Conservation (phyloP, 495 filamentous ascomycete species). For the Neurospora cerealis region DNA sequence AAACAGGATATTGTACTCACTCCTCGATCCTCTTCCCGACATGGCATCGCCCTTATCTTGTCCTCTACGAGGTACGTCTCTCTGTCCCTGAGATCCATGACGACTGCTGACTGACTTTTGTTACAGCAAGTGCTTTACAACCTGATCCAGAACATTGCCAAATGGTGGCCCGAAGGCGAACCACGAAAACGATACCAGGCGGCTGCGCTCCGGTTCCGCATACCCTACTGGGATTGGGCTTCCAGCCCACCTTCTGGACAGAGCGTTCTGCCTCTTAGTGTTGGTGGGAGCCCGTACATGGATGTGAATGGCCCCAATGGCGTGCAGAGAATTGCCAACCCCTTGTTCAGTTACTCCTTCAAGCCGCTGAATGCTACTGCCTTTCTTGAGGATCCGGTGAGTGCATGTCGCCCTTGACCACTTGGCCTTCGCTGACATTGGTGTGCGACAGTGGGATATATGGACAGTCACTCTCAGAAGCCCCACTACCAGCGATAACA, state of each 20-base stretch:
- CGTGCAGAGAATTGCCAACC: conserved; percentile 46
- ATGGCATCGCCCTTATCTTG: conserved; percentile 66
- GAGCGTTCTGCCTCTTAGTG: conserved; percentile 37
- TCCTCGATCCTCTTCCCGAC: conserved; percentile 54
- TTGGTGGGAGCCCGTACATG: conserved; percentile 34
- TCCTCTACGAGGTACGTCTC: conserved; percentile 51
- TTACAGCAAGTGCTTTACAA: conserved; percentile 47
- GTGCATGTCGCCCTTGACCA: conserved; percentile 5
- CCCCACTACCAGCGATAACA: conserved; percentile 30
- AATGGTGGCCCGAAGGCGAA: conserved; percentile 37
- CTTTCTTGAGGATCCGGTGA: conserved; percentile 35
- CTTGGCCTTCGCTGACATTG: background rate
- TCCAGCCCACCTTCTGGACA: conserved; percentile 35
- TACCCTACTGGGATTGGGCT: conserved; percentile 65
- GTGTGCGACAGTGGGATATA: conserved; percentile 16
- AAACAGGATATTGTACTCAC: conserved; percentile 56
- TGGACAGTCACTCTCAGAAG: conserved; percentile 41
- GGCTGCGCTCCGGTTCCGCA: conserved; percentile 46
- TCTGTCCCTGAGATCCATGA: conserved; percentile 3
- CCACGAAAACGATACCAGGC: conserved; percentile 33
- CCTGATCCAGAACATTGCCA: conserved; percentile 41
- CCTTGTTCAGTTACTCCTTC: conserved; percentile 52
- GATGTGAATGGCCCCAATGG: conserved; percentile 45
- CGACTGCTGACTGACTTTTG: background rate
- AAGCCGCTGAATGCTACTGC: conserved; percentile 38